phyloP scores from a whole-genome alignment of 257 asterid species.

The Fraxinus anomala region DNA sequence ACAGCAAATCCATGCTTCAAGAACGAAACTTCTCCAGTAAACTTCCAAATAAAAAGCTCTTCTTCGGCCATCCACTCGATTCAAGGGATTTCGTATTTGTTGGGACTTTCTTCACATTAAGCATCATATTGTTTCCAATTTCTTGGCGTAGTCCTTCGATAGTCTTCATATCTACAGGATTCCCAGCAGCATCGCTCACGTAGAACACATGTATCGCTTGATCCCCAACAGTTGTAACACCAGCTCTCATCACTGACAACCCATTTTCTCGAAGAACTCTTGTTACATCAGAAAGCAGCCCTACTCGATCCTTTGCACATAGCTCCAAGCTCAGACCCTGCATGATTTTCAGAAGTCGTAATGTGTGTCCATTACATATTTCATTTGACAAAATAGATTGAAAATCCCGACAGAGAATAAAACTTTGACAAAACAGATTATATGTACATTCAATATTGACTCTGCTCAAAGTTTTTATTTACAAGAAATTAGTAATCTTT shows the following conservation, averaged over 20 bases:
- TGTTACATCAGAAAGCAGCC: slow-evolving; percentile 87
- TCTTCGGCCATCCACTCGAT: slow-evolving; percentile 52
- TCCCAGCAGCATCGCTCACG: slow-evolving; percentile 81
- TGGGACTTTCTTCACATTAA: slow-evolving; percentile 71
- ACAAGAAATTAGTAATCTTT: too few species aligned
- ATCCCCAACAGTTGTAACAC: slow-evolving; percentile 80
- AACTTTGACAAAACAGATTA: background rate
- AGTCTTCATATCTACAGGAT: slow-evolving; percentile 66
- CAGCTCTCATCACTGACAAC: slow-evolving; percentile 84
- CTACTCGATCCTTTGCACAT: slow-evolving; percentile 91
- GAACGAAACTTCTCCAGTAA: slow-evolving; percentile 65
- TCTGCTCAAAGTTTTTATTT: too few species aligned
- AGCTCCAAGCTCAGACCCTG: slow-evolving; percentile 87
- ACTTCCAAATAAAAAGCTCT: slow-evolving; percentile 83
- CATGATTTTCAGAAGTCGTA: background rate
- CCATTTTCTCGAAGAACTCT: slow-evolving; percentile 85
- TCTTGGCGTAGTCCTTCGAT: slow-evolving; percentile 71
- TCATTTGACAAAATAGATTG: background rate
- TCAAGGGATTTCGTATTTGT: slow-evolving; percentile 46
- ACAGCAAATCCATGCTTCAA: slow-evolving; percentile 4
- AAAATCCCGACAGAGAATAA: background rate
- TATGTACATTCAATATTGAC: background rate
- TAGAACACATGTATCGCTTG: slow-evolving; percentile 78
- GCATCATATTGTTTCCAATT: slow-evolving; percentile 81
- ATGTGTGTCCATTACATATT: background rate